Conservation (phyloP, 306 rosid genomes). For the Hippophae rhamnoides region DNA sequence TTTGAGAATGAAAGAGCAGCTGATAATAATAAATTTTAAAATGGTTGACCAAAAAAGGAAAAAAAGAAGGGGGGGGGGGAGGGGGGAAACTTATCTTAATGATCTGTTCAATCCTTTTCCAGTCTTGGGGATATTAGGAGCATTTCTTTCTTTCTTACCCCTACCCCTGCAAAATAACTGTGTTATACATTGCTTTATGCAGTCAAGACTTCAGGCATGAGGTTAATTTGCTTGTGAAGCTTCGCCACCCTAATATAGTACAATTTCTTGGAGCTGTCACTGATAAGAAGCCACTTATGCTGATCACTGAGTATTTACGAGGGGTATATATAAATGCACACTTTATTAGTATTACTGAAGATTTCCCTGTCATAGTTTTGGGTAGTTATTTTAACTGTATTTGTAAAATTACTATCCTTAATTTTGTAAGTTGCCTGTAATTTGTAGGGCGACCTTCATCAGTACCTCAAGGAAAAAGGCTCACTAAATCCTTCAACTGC, state of each 20-base stretch:
- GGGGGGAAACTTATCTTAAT: no score
- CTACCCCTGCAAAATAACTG: no score
- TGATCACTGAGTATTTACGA: conserved; percentile 86
- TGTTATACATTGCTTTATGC: conserved; percentile 1
- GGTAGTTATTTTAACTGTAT: conserved; percentile 12
- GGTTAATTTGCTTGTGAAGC: conserved; percentile 92
- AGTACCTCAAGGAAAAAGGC: conserved; percentile 81
- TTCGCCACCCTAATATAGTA: conserved; percentile 95
- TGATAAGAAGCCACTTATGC: conserved; percentile 86
- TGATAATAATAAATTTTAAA: no score
- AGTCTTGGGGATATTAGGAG: no score
- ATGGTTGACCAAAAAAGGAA: no score
- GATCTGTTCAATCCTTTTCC: no score
- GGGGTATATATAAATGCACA: conserved; percentile 52
- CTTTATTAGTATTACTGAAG: conserved; percentile 1
- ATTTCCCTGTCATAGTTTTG: conserved; percentile 8
- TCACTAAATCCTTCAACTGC: conserved; percentile 61
- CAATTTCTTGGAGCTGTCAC: conserved; percentile 99
- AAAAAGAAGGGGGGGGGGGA: no score
- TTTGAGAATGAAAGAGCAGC: no score
- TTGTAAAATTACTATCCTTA: conserved; percentile 16
- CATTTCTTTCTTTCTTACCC: no score
- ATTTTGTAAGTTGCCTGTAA: conserved; percentile 12
- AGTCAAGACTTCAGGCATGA: conserved; percentile 98
- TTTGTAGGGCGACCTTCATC: conserved; percentile 87